A percentile compares a stretch with the other conserved stretches of the same genome.
Conservation (phyloP, 78 protist genomes). For the Cavenderia fasciculata region DNA sequence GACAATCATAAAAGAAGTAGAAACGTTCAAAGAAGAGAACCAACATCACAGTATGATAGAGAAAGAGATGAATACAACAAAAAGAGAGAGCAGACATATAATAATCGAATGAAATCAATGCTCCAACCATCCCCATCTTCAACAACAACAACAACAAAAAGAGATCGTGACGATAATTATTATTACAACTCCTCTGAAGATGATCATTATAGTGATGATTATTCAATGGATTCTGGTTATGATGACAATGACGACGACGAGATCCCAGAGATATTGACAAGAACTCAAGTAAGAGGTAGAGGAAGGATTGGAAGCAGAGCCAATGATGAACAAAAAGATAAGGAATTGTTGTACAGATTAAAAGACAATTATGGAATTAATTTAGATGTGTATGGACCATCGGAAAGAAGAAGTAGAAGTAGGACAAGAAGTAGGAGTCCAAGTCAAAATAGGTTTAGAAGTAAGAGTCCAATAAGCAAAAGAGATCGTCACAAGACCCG, state of each 20-base stretch:
- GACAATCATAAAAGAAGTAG: neutral
- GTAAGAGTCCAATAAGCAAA: neutral
- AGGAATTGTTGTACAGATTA: neutral
- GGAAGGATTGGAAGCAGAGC: slow-evolving; percentile 72
- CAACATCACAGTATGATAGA: neutral
- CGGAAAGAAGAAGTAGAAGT: neutral
- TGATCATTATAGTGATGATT: neutral
- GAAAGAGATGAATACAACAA: neutral
- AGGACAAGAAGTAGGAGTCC: neutral
- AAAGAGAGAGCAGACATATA: neutral
- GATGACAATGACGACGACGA: slow-evolving; percentile 59
- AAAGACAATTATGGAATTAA: slow-evolving; percentile 39
- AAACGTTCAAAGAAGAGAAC: neutral
- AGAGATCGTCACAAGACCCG: neutral
- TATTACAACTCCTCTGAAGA: neutral
- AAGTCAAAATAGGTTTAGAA: neutral
- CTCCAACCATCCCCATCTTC: neutral
- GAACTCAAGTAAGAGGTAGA: slow-evolving; percentile 60
- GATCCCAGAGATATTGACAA: slow-evolving; percentile 45
- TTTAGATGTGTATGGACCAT: slow-evolving; percentile 27
- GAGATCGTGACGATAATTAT: neutral
- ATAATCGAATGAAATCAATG: neutral
- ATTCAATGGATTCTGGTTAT: no score
- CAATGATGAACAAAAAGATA: slow-evolving; percentile 64
- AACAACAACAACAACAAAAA: neutral